Evolutionary conservation across 1,284 basidiomycete species (phyloP).

Genomic region (Trichosporon sp.): DNA sequence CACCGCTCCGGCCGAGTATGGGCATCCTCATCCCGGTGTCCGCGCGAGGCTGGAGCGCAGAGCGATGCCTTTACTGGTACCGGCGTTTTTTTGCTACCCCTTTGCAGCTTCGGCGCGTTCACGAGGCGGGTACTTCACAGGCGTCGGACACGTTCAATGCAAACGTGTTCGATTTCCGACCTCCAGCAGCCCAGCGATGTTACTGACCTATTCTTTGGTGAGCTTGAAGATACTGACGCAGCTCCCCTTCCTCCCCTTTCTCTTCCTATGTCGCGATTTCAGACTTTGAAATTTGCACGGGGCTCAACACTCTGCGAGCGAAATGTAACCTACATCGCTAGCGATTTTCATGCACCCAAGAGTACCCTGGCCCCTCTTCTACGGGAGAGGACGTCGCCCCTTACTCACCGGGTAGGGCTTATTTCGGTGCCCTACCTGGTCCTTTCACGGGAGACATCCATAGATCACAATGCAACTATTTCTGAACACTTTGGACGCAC

Average conservation of each 20-base stretch:
- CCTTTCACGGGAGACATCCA: conserved; percentile 13
- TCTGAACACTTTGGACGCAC: not conserved
- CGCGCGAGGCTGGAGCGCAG: conserved; percentile 24
- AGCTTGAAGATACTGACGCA: not conserved
- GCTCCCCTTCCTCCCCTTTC: not conserved
- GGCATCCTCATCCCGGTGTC: conserved; percentile 25
- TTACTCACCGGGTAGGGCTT: conserved; percentile 24
- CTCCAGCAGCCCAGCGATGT: not conserved
- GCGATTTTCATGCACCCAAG: conserved; percentile 25
- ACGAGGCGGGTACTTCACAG: conserved; percentile 28
- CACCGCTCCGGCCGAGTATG: conserved; percentile 8
- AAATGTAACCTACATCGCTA: conserved; percentile 17
- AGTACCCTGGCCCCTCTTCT: conserved; percentile 18
- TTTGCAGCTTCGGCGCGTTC: conserved; percentile 14
- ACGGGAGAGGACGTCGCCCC: conserved; percentile 14
- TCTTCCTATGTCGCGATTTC: not conserved
- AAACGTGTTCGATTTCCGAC: not conserved
- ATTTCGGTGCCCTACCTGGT: conserved; percentile 11
- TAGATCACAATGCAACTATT: not conserved
- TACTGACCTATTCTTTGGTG: not conserved
- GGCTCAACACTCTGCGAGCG: conserved; percentile 26
- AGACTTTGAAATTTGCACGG: conserved; percentile 6
- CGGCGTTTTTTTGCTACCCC: conserved; percentile 26
- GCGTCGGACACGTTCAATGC: conserved; percentile 22
- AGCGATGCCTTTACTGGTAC: conserved; percentile 12